Evolutionary conservation across 2,329 filamentous ascomycete species (phyloP), one percentile per base, ranked within the genome.

Genomic region (Rutstroemia sydowiana): DNA sequence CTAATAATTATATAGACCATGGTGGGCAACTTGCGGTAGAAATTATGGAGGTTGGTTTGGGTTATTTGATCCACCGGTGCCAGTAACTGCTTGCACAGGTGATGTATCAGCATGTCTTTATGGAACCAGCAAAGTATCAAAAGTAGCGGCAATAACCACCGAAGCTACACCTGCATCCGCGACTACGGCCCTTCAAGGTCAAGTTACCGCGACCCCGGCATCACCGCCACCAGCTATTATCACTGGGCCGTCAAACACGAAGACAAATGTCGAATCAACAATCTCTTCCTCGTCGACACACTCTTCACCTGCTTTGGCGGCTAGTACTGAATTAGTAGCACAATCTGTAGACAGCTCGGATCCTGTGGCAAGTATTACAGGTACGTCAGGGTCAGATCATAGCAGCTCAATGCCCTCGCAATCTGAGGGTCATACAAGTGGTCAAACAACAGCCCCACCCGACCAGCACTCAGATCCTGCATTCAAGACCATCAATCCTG

Each of bases 11-110:
- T 10, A 21, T 40, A 52, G 48, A 16, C 26, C 31, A 14, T 56
- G 56, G 1, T 70, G 67, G 67, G 65, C 65, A 3, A 61, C 55
- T 32, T 68, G 68, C 3, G 69, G 68, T 58, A 64, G 64, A 48
- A 20, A 48, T 10, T 28, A 28, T n/a, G 45, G 36, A 31, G 45
- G 45, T 16, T 57, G 56, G 3, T 64, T 71, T 48, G 69, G 68
- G 1, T 60, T 71, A 5, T 70, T 70, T 55, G 69, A 71, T 48
- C 68, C 68, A 4, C 68, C 69, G 6, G 67, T 67, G 51, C 68
- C 68, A 23, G 58, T 70, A 11, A 64, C 66, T 8, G 61, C 68
- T 11, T 56, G 51, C 31, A 47, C 43, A 14, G 39, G 20, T 31
- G 41, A 44, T 44, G 48, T 47, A 48, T 41, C 36, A 41, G 48